Evolutionary conservation across 2,329 filamentous ascomycete species (phyloP).

Genomic region (Aspergillus uvarum): DNA sequence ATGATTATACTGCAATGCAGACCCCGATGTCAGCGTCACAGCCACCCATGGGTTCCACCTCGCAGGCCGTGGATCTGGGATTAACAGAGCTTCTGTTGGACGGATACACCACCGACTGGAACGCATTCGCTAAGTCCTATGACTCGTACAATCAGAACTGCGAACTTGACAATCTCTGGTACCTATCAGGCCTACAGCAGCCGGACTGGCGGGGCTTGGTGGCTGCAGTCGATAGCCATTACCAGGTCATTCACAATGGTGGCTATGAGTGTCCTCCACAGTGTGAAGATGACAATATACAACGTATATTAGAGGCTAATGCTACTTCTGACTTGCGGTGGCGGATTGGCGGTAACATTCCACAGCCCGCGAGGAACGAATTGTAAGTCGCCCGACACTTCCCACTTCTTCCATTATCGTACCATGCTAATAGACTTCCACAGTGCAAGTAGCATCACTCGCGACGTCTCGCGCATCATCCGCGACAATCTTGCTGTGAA

Average conservation of each 20-base stretch:
- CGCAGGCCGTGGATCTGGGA: constrained; percentile 29
- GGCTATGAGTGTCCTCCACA: constrained; percentile 29
- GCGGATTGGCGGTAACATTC: constrained; percentile 36
- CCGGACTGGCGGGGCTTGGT: constrained; percentile 45
- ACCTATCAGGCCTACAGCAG: constrained; percentile 43
- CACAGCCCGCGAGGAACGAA: constrained; percentile 37
- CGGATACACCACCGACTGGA: constrained; percentile 42
- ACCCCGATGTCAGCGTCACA: constrained; percentile 24
- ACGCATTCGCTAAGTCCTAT: constrained; percentile 37
- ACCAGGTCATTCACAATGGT: constrained; percentile 41
- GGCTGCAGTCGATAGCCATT: constrained; percentile 47
- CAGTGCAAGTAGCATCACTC: constrained; percentile 44
- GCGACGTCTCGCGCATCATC: constrained; percentile 44
- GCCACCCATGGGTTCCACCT: constrained; percentile 25
- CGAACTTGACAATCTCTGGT: constrained; percentile 43
- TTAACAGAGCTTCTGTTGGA: constrained; percentile 39
- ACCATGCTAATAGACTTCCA: constrained; percentile 9
- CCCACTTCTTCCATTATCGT: background rate
- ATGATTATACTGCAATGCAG: constrained; percentile 26
- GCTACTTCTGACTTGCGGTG: constrained; percentile 33
- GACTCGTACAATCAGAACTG: constrained; percentile 41
- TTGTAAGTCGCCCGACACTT: constrained; percentile 34
- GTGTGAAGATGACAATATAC: constrained; percentile 38
- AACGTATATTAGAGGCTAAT: constrained; percentile 39
- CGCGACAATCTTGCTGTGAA: constrained; percentile 35